phyloP scores from a whole-genome alignment of 2,329 filamentous ascomycete genomes.

The Colletotrichum incanum region DNA sequence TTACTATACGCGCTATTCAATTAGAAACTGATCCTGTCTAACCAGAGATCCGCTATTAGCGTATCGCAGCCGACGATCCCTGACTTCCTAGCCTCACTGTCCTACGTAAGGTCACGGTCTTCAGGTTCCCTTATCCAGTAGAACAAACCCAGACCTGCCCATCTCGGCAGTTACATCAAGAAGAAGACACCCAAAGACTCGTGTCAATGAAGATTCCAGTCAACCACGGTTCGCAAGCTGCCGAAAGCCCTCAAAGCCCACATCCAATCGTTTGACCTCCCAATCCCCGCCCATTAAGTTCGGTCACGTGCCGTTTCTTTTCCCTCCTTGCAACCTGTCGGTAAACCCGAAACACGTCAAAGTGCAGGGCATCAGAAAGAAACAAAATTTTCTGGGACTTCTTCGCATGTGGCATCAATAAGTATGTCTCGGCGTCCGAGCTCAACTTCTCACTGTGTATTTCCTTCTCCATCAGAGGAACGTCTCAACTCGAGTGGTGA shows the following conservation, averaged over 20 bases:
- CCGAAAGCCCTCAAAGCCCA: background rate
- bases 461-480: background rate
- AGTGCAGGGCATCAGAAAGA: background rate
- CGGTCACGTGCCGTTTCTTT: background rate
- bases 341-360: background rate
- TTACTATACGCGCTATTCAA: background rate
- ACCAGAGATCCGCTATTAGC: background rate
- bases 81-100: background rate
- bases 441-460: background rate
- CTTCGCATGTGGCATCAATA: conserved; percentile 3
- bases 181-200: background rate
- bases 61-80: background rate
- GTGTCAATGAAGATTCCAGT: background rate
- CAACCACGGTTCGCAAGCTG: background rate
- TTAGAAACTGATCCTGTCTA: background rate
- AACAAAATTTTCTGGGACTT: background rate
- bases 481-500: background rate
- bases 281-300: background rate
- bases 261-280: background rate
- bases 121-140: background rate
- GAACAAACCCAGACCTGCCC: background rate
- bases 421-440: background rate
- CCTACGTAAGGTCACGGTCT: background rate
- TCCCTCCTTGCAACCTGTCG: background rate
- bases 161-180: background rate